Evolutionary conservation across 306 rosid species (phyloP).

Genomic region (Vigna unguiculata): DNA sequence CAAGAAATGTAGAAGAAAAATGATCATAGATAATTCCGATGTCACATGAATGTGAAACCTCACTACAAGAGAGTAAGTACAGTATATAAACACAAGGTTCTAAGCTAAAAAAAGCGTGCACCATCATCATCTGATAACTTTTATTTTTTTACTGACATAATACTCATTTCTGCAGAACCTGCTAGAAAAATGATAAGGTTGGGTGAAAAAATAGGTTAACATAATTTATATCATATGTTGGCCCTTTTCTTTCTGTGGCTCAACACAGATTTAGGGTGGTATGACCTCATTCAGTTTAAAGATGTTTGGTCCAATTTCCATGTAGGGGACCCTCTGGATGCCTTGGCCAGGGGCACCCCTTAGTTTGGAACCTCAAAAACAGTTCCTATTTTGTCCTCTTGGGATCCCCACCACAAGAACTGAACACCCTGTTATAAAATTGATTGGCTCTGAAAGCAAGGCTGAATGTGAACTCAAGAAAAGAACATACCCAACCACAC

Average conservation of each 20-base stretch:
- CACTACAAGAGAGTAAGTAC: too few relatives aligned
- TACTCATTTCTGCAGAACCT: not conserved
- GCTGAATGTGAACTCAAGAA: slow-evolving; percentile 9
- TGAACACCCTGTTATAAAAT: slow-evolving; percentile 17
- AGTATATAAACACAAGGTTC: too few relatives aligned
- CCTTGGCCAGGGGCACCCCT: slow-evolving; percentile 12
- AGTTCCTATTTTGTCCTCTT: slow-evolving; percentile 15
- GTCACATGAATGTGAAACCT: too few relatives aligned
- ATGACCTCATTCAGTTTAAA: slow-evolving; percentile 2
- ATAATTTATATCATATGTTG: not conserved
- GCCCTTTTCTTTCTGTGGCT: slow-evolving; percentile 21
- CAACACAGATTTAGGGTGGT: slow-evolving; percentile 6
- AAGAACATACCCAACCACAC: not conserved
- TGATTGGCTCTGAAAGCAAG: slow-evolving; percentile 4
- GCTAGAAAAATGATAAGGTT: slow-evolving; percentile 19
- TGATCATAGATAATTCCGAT: too few relatives aligned
- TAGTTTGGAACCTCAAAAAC: slow-evolving; percentile 17
- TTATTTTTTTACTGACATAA: too few relatives aligned
- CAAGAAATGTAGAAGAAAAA: too few relatives aligned
- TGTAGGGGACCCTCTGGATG: slow-evolving; percentile 22
- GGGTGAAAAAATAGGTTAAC: not conserved
- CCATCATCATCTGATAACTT: too few relatives aligned
- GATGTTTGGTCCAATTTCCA: slow-evolving; percentile 22
- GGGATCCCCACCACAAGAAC: slow-evolving; percentile 37
- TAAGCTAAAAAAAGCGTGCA: too few relatives aligned